A percentile compares a stretch with the other conserved stretches of the same genome.
phyloP scores from a whole-genome alignment of 2,329 filamentous ascomycete species.

The Dactylellina drechsleri region DNA sequence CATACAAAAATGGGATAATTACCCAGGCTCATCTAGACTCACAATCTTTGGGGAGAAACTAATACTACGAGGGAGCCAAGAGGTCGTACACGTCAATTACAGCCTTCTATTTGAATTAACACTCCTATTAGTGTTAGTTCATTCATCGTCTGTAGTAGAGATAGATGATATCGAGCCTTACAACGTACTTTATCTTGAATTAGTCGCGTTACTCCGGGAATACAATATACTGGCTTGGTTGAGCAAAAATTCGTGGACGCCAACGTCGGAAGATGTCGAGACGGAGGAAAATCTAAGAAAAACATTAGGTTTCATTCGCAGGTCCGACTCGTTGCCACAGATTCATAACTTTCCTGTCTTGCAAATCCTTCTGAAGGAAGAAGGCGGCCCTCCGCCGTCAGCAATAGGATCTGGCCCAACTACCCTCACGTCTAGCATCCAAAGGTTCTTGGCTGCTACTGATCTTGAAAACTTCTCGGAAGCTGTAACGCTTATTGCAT shows the following conservation, averaged over 20 bases:
- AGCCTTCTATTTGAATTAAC: constrained; percentile 83
- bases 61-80: constrained; percentile 79
- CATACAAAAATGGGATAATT: constrained; percentile 40
- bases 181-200: constrained; percentile 72
- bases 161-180: constrained; percentile 71
- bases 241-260: constrained; percentile 67
- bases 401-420: constrained; percentile 64
- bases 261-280: constrained; percentile 60
- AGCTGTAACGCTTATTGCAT: constrained; percentile 62
- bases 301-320: constrained; percentile 54
- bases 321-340: constrained; percentile 27
- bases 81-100: constrained; percentile 77
- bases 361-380: constrained; percentile 66
- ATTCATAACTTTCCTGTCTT: constrained; percentile 57
- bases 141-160: constrained; percentile 79
- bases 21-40: constrained; percentile 65
- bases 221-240: constrained; percentile 80
- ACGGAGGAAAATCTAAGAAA: constrained; percentile 54
- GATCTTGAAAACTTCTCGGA: constrained; percentile 61
- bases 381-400: constrained; percentile 71
- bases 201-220: constrained; percentile 77
- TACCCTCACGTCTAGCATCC: constrained; percentile 62
- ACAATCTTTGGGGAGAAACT: constrained; percentile 81
- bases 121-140: constrained; percentile 70
- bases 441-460: constrained; percentile 58